Percentiles rank a stretch among this genome's conserved stretches.
phyloP scores from a whole-genome alignment of 2,329 filamentous ascomycete genomes.

The Chaetoscypha palmicola region DNA sequence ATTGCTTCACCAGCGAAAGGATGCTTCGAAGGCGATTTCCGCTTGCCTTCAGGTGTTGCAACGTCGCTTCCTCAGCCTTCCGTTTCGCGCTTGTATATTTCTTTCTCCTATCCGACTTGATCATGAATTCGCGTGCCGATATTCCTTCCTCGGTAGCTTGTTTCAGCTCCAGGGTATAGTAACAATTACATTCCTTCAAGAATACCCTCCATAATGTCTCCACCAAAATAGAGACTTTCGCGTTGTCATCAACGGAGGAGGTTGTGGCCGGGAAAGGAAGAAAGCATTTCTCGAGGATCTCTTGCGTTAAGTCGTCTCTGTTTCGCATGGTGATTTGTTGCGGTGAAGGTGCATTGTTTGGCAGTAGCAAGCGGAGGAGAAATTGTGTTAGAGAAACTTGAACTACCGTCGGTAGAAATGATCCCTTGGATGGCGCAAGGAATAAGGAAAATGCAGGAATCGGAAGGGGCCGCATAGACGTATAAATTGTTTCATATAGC shows the following conservation, averaged over 20 bases:
- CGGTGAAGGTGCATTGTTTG: slow-evolving; percentile 33
- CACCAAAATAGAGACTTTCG: slow-evolving; percentile 48
- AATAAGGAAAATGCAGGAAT: slow-evolving; percentile 34
- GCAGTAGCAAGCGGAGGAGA: slow-evolving; percentile 42
- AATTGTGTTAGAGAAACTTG: slow-evolving; percentile 45
- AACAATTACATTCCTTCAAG: slow-evolving; percentile 28
- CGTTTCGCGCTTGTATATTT: slow-evolving; percentile 30
- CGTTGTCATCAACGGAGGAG: slow-evolving; percentile 43
- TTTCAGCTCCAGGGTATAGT: slow-evolving; percentile 31
- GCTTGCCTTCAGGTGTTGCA: slow-evolving; percentile 23
- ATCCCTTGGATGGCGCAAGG: slow-evolving; percentile 34
- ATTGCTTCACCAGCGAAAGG: background rate
- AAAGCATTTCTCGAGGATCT: slow-evolving; percentile 44
- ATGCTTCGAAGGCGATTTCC: slow-evolving; percentile 29
- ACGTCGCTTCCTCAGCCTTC: slow-evolving; percentile 24
- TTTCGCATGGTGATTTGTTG: slow-evolving; percentile 22
- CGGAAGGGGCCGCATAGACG: slow-evolving; percentile 34
- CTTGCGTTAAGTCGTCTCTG: slow-evolving; percentile 39
- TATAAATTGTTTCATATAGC: slow-evolving; percentile 43
- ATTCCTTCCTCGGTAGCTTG: slow-evolving; percentile 47
- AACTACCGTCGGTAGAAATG: slow-evolving; percentile 32
- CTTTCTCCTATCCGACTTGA: slow-evolving; percentile 37
- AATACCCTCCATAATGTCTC: slow-evolving; percentile 46
- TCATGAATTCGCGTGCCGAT: slow-evolving; percentile 39
- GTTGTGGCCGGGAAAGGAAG: slow-evolving; percentile 47